Percentiles rank a stretch among this genome's conserved stretches.
phyloP scores from a whole-genome alignment of 106 monocot genomes.

The Allium sativum region DNA sequence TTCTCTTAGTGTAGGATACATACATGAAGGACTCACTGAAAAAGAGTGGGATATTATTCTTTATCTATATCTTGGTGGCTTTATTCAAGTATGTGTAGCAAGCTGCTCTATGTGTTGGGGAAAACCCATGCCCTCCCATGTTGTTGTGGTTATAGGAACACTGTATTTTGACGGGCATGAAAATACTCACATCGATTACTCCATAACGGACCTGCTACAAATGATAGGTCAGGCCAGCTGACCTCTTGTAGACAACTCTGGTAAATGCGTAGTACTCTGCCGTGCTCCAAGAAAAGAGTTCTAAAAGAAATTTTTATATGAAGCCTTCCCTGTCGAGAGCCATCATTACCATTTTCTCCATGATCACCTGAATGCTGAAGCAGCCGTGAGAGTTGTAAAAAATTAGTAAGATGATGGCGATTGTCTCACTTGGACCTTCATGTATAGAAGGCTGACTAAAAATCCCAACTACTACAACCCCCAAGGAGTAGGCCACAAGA shows the following conservation, averaged over 20 bases:
- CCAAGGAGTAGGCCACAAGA: constrained; percentile 80
- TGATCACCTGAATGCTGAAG: constrained; percentile 90
- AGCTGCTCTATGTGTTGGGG: constrained; percentile 87
- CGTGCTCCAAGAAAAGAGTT: constrained; percentile 85
- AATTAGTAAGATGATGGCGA: constrained; percentile 96
- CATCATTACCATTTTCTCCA: constrained; percentile 87
- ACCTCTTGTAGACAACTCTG: constrained; percentile 73
- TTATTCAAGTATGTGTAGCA: constrained; percentile 83
- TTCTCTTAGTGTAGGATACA: constrained; percentile 66
- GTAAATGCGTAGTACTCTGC: constrained; percentile 86
- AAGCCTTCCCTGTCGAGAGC: constrained; percentile 93
- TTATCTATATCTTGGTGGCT: constrained; percentile 53
- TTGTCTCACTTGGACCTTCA: constrained; percentile 98
- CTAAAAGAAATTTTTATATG: constrained; percentile 90
- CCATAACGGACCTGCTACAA: constrained; percentile 80
- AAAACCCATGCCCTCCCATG: constrained; percentile 55
- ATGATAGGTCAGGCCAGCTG: constrained; percentile 98
- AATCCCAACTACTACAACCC: constrained; percentile 91
- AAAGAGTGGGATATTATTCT: constrained; percentile 73
- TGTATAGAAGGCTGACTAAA: constrained; percentile 87
- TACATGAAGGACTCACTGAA: constrained; percentile 78
- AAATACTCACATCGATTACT: constrained; percentile 87
- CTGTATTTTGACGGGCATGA: constrained; percentile 71
- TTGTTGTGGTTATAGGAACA: constrained; percentile 90
- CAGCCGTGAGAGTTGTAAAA: constrained; percentile 65